These are phyloP conservation scores for Mortierella sp. DNA, from an alignment of 371 early-diverging fungal genomes.

Conservation along the genomic window DNA sequence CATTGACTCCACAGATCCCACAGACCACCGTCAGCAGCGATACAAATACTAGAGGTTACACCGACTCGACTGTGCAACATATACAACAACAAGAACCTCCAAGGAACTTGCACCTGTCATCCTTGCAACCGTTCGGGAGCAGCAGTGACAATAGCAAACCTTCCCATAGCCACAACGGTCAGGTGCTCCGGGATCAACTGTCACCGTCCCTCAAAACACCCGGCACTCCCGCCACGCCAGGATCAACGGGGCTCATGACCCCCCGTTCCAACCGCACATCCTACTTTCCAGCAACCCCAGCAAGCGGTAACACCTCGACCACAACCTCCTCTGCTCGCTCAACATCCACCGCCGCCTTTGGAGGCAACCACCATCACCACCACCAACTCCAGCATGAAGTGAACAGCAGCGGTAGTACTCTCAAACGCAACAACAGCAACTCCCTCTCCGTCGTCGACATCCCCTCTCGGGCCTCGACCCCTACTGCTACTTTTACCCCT, in stretches of 20 bases:
- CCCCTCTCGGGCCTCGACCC: not conserved
- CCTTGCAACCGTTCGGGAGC: not conserved
- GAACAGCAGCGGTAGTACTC: not conserved
- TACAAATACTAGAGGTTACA: not conserved
- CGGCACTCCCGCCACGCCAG: constrained; percentile 29
- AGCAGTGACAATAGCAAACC: constrained; percentile 9
- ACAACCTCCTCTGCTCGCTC: not conserved
- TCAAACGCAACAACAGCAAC: not conserved
- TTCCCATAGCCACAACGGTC: not conserved
- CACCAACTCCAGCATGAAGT: not conserved
- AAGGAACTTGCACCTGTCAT: not conserved
- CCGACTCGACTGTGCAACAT: not conserved
- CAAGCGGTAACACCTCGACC: constrained; percentile 23
- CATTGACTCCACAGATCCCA: constrained; percentile 6
- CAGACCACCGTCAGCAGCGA: not conserved
- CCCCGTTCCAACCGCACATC: constrained; percentile 25
- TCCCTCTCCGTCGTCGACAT: not conserved
- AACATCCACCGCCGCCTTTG: constrained; percentile 16
- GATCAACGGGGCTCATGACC: constrained; percentile 19
- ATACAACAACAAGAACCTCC: not conserved
- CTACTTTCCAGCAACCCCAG: constrained; percentile 40
- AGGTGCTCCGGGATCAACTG: constrained; percentile 5
- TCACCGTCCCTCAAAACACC: constrained; percentile 18
- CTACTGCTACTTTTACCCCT: not conserved
- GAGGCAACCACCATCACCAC: not conserved